phyloP scores from a whole-genome alignment of 129 eudicot species.

The Flaveria robusta region DNA sequence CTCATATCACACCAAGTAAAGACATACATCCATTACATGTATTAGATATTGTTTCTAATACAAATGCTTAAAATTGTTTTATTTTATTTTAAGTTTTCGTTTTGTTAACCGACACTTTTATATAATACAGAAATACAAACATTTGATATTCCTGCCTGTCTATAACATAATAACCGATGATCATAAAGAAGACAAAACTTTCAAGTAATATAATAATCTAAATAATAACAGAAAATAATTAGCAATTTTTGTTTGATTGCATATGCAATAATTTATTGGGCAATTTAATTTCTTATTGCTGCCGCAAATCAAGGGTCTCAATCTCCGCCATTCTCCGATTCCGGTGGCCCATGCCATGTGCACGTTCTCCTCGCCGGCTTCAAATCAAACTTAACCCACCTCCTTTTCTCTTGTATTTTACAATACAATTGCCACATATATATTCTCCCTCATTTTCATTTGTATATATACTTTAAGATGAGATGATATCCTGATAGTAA shows the following conservation, averaged over 20 bases:
- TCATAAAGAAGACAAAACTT: background rate
- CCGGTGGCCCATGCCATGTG: slow-evolving; percentile 38
- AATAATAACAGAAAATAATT: slow-evolving; percentile 19
- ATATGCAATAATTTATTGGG: slow-evolving; percentile 7
- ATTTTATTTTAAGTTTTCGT: background rate
- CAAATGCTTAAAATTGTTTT: background rate
- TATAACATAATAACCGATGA: background rate
- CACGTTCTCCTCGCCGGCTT: slow-evolving; percentile 31
- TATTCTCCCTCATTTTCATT: background rate
- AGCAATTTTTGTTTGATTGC: slow-evolving; percentile 26
- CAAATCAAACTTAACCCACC: slow-evolving; percentile 20
- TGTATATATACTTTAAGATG: background rate
- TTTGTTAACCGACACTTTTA: slow-evolving; percentile 1
- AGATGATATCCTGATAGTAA: no score
- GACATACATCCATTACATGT: background rate
- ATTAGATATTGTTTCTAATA: background rate
- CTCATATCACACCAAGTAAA: no score
- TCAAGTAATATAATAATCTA: background rate
- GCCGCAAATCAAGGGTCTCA: slow-evolving; percentile 29
- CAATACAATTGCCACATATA: background rate
- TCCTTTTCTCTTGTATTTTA: slow-evolving; percentile 20
- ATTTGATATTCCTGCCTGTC: background rate
- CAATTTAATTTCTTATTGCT: background rate
- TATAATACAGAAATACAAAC: background rate
- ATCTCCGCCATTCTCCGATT: slow-evolving; percentile 17